phyloP scores from a whole-genome alignment of 2,329 filamentous ascomycete genomes.

The Claviceps purpurea region DNA sequence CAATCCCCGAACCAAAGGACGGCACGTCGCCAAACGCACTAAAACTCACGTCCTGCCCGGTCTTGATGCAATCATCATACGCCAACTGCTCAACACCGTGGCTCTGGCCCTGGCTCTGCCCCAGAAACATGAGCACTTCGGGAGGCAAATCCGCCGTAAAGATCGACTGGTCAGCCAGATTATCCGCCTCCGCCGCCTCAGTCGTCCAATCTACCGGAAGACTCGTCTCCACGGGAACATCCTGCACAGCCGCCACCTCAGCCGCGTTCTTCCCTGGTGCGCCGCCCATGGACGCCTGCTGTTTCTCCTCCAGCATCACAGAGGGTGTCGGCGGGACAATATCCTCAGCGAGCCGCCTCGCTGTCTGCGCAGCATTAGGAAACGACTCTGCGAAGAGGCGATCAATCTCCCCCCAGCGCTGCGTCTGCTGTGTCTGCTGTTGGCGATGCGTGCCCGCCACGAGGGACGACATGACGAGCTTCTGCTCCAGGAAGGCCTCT shows the following conservation, averaged over 20 bases:
- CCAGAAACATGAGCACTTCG: background rate
- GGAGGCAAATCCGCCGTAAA: background rate
- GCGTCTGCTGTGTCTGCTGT: background rate
- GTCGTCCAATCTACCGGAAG: background rate
- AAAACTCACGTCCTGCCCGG: no score
- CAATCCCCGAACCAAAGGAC: background rate
- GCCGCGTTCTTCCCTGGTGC: background rate
- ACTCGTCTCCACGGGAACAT: background rate
- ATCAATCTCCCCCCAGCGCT: background rate
- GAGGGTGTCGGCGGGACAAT: background rate
- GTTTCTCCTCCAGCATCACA: background rate
- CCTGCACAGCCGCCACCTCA: background rate
- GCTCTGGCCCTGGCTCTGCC: background rate
- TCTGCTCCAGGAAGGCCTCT: constrained; percentile 1
- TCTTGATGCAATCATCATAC: background rate
- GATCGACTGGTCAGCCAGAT: background rate
- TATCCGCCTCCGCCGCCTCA: background rate
- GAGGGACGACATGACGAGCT: background rate
- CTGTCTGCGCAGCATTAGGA: constrained; percentile 1
- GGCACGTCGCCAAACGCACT: background rate
- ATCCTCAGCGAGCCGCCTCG: background rate
- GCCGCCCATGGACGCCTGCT: no score
- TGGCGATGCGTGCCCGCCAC: background rate
- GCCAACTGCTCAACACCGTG: background rate
- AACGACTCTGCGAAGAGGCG: constrained; percentile 1